Base-by-base conservation (phyloP, 2,329 filamentous ascomycete genomes). In the Trichoderma cornu-damae region DNA sequence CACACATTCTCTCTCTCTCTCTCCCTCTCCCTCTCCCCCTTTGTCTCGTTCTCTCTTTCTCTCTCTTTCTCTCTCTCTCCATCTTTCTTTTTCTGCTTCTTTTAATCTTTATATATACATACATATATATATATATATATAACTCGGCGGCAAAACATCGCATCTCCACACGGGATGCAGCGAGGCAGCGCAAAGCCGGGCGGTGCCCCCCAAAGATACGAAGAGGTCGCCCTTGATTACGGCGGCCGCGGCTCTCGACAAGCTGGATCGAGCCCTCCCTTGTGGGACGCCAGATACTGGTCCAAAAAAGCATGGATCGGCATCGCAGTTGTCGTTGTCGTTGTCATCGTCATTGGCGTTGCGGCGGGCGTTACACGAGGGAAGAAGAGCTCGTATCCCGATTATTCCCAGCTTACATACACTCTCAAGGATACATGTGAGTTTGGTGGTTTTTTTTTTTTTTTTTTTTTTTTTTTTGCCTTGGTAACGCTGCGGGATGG, bases 261-360 rank as follows among this genome's bases (percentile, higher is more conserved):
- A 20, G 64, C 63, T 14, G 62, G 64, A 14, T 59, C 69, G 5
- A 63, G 60, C 26, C 68, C 66, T 59, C 68, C 71, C 6, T 71
- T 67, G 68, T 82, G 76, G 68, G 73, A 83, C 60, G 76, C 78
- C 0, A 72, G 73, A 49, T 73, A 73, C 46, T 86, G 83, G 83
- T 70, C 76, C 38, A 77, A 78, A 65, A 77, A 75, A 58, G 73
- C 71, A 9, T 85, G 79, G 77, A 64, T 79, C 26, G 74, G 62
- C 3, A 65, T 71, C 1, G 54, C 12, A 20, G 54, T 35, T 7
- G 53, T 51, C 18, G 20, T 34, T 6, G 61, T 73, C 1, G 56
- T 76, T 2, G 69, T 69, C 22, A 70, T 82, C 7, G 69, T 76
- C 34, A 70, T 83, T 43, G 73, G 80, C 6, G 73, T 79, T 9